Conservation (phyloP, 257 asterid genomes). For the Nicotiana undulata region DNA sequence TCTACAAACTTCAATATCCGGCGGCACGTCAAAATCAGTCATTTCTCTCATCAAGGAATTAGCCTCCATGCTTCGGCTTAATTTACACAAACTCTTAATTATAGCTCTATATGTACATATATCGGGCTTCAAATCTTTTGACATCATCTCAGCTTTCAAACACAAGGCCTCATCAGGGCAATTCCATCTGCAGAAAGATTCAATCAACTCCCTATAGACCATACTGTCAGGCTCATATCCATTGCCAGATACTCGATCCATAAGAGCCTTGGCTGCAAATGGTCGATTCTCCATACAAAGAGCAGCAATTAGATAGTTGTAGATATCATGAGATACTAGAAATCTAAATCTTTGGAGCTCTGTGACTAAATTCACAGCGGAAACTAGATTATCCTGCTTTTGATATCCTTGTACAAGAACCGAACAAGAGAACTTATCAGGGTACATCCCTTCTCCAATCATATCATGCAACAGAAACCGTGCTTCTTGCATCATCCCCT, state of each 20-base stretch:
- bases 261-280: slow-evolving; percentile 70
- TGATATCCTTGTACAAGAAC: slow-evolving; percentile 66
- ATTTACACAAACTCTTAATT: slow-evolving; percentile 51
- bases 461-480: slow-evolving; percentile 56
- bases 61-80: slow-evolving; percentile 50
- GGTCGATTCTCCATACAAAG: slow-evolving; percentile 67
- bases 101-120: slow-evolving; percentile 43
- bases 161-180: slow-evolving; percentile 46
- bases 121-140: slow-evolving; percentile 40
- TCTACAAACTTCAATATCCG: slow-evolving; percentile 53
- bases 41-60: slow-evolving; percentile 57
- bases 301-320: slow-evolving; percentile 47
- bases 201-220: slow-evolving; percentile 43
- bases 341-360: slow-evolving; percentile 57
- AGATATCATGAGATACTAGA: slow-evolving; percentile 43
- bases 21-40: slow-evolving; percentile 43
- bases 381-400: slow-evolving; percentile 46
- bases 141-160: slow-evolving; percentile 45
- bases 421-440: slow-evolving; percentile 64
- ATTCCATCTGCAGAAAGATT: slow-evolving; percentile 51
- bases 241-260: slow-evolving; percentile 38
- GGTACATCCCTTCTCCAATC: slow-evolving; percentile 50
- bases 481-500: slow-evolving; percentile 73
- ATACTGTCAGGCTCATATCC: slow-evolving; percentile 38
- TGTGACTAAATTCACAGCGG: slow-evolving; percentile 61